A percentile compares a stretch with the other conserved stretches of the same genome.
Conservation (phyloP, 176 grass and related monocot genomes). For the Hsuehochloa calcarea region DNA sequence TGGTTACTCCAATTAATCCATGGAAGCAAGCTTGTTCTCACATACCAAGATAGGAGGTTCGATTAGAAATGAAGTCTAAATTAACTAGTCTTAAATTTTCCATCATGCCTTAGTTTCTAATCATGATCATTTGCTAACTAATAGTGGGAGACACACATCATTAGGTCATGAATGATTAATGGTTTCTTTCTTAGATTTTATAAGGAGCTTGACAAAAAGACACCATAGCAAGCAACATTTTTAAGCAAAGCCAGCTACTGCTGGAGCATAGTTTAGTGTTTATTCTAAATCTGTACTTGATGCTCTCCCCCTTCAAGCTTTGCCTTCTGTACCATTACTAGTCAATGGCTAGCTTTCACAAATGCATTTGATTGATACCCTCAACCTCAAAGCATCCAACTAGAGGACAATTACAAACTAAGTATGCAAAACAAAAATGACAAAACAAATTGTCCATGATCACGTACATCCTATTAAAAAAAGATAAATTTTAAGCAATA, state of each 20-base stretch:
- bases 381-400: constrained; percentile 7
- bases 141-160: constrained; percentile 59
- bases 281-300: constrained; percentile 42
- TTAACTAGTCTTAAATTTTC: neutral
- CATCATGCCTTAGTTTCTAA: constrained; percentile 36
- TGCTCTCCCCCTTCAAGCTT: constrained; percentile 26
- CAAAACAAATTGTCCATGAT: neutral
- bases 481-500: neutral
- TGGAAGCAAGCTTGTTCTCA: constrained; percentile 28
- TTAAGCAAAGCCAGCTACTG: constrained; percentile 52
- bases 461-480: neutral
- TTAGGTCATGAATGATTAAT: constrained; percentile 44
- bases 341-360: constrained; percentile 4
- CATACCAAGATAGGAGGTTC: constrained; percentile 8
- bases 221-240: constrained; percentile 43
- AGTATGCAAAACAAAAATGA: neutral
- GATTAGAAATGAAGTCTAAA: constrained; percentile 35
- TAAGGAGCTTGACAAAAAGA: constrained; percentile 43
- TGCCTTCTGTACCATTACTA: constrained; percentile 18
- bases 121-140: constrained; percentile 45
- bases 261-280: constrained; percentile 17
- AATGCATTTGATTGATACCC: constrained; percentile 14
- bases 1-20: constrained; percentile 13
- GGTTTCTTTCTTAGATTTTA: constrained; percentile 41
- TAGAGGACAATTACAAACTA: neutral